phyloP scores from a whole-genome alignment of 139 green algal genomes.

The Micromonas pusilla region DNA sequence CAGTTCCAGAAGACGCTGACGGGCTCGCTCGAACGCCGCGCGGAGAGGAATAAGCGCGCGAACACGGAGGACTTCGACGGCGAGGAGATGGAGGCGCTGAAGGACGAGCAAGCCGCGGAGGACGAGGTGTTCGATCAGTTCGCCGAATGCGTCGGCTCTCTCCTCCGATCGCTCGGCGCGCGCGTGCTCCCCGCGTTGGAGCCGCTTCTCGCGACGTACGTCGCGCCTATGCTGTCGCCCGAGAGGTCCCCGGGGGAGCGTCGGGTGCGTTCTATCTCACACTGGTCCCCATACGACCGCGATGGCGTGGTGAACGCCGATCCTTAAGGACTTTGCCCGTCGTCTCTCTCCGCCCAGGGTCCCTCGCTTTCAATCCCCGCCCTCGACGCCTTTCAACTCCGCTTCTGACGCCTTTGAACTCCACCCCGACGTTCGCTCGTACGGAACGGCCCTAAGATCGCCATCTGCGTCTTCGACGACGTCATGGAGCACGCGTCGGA shows the following conservation, averaged over 20 bases:
- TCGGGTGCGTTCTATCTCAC: too few relatives aligned
- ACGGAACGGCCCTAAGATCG: too few relatives aligned
- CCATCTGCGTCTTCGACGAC: conserved; percentile 27
- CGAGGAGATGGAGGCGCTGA: conserved; percentile 83
- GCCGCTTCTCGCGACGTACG: conserved; percentile 64
- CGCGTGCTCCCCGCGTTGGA: conserved; percentile 74
- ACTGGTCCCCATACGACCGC: too few relatives aligned
- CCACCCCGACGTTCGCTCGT: too few relatives aligned
- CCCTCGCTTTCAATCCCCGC: too few relatives aligned
- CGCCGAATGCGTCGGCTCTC: conserved; percentile 48
- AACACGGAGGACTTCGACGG: conserved; percentile 87
- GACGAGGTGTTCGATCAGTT: conserved; percentile 75
- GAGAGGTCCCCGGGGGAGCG: conserved; percentile 11
- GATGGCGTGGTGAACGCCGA: too few relatives aligned
- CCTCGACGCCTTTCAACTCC: too few relatives aligned
- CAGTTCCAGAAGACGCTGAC: conserved; percentile 57
- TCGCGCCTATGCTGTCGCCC: conserved; percentile 37
- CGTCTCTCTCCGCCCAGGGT: too few relatives aligned
- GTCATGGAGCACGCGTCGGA: conserved; percentile 23
- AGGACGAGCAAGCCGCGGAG: conserved; percentile 86
- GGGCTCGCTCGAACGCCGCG: conserved; percentile 37
- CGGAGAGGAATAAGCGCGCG: conserved; percentile 43
- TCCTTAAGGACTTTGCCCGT: too few relatives aligned
- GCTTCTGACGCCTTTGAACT: too few relatives aligned
- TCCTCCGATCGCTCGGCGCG: conserved; percentile 72